Conservation (phyloP, 345 rosid species). For the Turritis glabra region DNA sequence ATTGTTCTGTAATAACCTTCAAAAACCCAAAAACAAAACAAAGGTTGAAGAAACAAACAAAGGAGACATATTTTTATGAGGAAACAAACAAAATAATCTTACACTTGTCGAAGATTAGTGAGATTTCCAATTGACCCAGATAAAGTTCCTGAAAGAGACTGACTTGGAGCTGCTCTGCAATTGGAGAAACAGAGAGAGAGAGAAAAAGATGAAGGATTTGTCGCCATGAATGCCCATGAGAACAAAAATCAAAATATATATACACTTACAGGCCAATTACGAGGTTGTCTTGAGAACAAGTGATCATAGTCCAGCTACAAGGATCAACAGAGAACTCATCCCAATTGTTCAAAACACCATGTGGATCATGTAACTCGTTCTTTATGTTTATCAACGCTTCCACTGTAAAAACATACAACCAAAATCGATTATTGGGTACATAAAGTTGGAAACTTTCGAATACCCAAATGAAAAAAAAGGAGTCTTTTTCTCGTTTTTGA, state of each 20-base stretch:
- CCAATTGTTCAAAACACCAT: slow-evolving; percentile 91
- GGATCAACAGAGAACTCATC: slow-evolving; percentile 95
- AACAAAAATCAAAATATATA: background rate
- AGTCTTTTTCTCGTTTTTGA: background rate
- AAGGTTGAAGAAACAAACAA: slow-evolving; percentile 18
- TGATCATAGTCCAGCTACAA: slow-evolving; percentile 95
- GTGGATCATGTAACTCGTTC: slow-evolving; percentile 65
- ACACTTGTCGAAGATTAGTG: slow-evolving; percentile 93
- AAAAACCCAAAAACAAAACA: slow-evolving; percentile 4
- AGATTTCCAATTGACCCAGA: slow-evolving; percentile 75
- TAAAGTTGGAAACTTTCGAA: background rate
- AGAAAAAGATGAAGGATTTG: background rate
- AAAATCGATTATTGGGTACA: background rate
- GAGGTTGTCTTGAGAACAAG: slow-evolving; percentile 81
- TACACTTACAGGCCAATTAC: slow-evolving; percentile 72
- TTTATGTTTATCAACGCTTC: slow-evolving; percentile 73
- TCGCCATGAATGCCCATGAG: slow-evolving; percentile 26
- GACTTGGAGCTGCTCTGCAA: slow-evolving; percentile 89
- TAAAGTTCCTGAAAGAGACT: slow-evolving; percentile 83
- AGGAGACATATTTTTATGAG: background rate
- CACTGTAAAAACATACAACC: slow-evolving; percentile 43
- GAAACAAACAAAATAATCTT: slow-evolving; percentile 37
- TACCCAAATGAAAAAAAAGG: background rate
- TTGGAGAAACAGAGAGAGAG: background rate
- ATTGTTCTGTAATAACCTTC: slow-evolving; percentile 89